These are phyloP conservation scores for Citrus cavaleriei DNA, from an alignment of 345 rosid genomes.

Conservation along the genomic window DNA sequence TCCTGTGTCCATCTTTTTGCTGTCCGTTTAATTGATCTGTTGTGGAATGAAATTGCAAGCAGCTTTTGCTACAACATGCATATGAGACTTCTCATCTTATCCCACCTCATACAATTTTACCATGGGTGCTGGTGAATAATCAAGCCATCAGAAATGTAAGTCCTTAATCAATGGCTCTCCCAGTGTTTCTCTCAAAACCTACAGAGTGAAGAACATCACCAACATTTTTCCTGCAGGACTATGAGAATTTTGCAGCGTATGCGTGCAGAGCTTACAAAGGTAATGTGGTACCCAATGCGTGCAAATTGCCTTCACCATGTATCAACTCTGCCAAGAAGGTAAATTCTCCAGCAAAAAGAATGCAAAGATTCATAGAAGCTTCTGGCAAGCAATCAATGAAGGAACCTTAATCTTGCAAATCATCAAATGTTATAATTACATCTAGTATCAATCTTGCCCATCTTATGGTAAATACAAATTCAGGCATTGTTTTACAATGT, in stretches of 20 bases:
- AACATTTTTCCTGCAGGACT: conserved; percentile 31
- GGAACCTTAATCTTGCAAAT: not conserved
- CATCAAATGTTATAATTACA: too few relatives aligned
- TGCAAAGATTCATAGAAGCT: not conserved
- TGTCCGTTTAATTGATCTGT: not conserved
- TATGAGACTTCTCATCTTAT: conserved; percentile 31
- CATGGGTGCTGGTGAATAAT: conserved; percentile 40
- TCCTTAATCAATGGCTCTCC: not conserved
- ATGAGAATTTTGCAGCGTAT: conserved; percentile 23
- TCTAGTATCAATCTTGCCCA: too few relatives aligned
- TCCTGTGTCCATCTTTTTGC: not conserved
- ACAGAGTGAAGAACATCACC: not conserved
- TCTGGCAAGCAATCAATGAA: not conserved
- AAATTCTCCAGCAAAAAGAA: conserved; percentile 3
- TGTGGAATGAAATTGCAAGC: conserved; percentile 11
- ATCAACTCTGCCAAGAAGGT: conserved; percentile 4
- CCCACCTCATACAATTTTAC: conserved; percentile 32
- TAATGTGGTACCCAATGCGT: conserved; percentile 18
- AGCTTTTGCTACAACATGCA: conserved; percentile 25
- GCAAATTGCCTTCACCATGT: conserved; percentile 10
- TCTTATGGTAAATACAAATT: too few relatives aligned
- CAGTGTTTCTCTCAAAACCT: not conserved
- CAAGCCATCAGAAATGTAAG: conserved; percentile 28
- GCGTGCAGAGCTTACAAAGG: conserved; percentile 40
- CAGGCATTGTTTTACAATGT: too few relatives aligned